Evolutionary conservation across 2,329 filamentous ascomycete genomes (phyloP).

Genomic region (Westerdykella ornata): DNA sequence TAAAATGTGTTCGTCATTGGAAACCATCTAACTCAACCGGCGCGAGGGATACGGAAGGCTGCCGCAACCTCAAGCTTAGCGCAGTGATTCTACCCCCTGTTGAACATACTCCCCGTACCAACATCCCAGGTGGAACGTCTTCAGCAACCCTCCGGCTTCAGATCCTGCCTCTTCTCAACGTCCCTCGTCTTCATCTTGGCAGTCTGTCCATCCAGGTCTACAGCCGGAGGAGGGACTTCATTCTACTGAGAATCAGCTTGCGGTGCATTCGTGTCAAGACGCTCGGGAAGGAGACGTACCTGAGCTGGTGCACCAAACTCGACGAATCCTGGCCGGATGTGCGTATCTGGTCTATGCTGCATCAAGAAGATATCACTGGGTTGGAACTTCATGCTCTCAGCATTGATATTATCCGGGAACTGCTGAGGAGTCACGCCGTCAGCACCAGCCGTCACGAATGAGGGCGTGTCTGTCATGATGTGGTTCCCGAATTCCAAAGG

Average conservation of each 20-base stretch:
- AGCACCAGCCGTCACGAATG: conserved; percentile 2
- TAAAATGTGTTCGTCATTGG: too few species aligned
- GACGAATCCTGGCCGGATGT: conserved; percentile 5
- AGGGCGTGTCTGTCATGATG: conserved; percentile 7
- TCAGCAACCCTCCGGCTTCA: too few species aligned
- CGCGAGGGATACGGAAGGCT: too few species aligned
- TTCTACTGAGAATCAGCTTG: neutral
- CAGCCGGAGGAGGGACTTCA: neutral
- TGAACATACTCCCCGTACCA: too few species aligned
- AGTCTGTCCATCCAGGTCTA: neutral
- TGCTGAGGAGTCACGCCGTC: neutral
- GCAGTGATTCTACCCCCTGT: too few species aligned
- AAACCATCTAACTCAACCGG: too few species aligned
- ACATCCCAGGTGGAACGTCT: too few species aligned
- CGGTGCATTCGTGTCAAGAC: neutral
- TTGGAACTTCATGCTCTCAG: conserved; percentile 1
- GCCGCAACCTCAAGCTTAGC: too few species aligned
- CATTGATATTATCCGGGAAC: conserved; percentile 7
- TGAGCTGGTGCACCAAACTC: conserved; percentile 3
- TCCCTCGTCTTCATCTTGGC: neutral
- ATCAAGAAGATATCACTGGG: conserved; percentile 3
- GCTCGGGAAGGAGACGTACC: conserved; percentile 1
- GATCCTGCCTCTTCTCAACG: neutral
- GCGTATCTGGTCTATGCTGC: conserved; percentile 8
- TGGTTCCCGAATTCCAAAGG: conserved; percentile 3